Evolutionary conservation across 2,329 filamentous ascomycete genomes (phyloP).

Genomic region (Clonostachys byssicola): DNA sequence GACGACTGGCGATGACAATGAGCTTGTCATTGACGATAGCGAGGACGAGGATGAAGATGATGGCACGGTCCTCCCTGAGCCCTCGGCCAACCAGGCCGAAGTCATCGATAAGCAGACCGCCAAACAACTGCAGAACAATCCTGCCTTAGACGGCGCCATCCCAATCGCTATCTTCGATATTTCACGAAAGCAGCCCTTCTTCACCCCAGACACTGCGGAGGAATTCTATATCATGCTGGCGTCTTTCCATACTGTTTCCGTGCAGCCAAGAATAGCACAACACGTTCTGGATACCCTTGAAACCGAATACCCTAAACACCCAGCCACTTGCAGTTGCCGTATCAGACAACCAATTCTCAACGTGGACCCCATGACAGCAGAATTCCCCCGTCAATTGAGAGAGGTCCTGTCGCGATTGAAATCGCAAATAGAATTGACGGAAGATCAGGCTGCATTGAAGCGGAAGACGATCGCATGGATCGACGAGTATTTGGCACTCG

Average conservation of each 20-base stretch:
- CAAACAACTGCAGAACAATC: constrained; percentile 63
- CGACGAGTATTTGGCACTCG: constrained; percentile 40
- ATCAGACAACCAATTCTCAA: constrained; percentile 68
- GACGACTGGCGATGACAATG: constrained; percentile 39
- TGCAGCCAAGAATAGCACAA: constrained; percentile 61
- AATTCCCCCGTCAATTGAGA: constrained; percentile 70
- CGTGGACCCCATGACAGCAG: constrained; percentile 56
- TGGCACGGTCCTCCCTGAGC: constrained; percentile 37
- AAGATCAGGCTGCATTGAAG: constrained; percentile 38
- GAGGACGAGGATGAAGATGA: constrained; percentile 36
- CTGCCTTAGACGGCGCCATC: constrained; percentile 88
- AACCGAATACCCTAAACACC: constrained; percentile 52
- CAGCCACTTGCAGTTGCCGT: constrained; percentile 65
- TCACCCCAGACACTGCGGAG: constrained; percentile 61
- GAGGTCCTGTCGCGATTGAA: constrained; percentile 61
- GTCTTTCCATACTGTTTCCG: constrained; percentile 62
- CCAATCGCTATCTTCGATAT: constrained; percentile 89
- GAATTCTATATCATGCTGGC: constrained; percentile 79
- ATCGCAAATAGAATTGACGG: constrained; percentile 35
- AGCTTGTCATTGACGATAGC: constrained; percentile 36
- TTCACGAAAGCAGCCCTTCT: constrained; percentile 72
- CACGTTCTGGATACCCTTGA: constrained; percentile 68
- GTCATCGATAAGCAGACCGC: constrained; percentile 42
- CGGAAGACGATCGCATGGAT: constrained; percentile 51
- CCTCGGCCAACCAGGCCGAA: constrained; percentile 29